A percentile compares a stretch with the other conserved stretches of the same genome.
phyloP scores from a whole-genome alignment of 2,329 filamentous ascomycete genomes.

The Fusarium setosum region DNA sequence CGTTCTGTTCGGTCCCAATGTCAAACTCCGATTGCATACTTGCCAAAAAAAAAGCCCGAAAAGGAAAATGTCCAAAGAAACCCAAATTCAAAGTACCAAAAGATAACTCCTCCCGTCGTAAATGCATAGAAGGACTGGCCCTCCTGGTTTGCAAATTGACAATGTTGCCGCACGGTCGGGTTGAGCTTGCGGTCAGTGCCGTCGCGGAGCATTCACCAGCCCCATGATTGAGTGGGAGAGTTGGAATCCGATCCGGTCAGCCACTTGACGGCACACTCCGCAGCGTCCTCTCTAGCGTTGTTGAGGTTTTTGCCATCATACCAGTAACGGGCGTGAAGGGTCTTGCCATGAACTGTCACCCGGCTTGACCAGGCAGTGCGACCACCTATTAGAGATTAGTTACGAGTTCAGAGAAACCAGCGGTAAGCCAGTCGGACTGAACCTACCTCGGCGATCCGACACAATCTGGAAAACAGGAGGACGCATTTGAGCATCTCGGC shows the following conservation, averaged over 20 bases:
- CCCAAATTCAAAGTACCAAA: conserved; percentile 1
- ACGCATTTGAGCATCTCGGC: conserved; percentile 63
- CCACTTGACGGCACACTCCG: conserved; percentile 78
- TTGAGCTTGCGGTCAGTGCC: conserved; percentile 6
- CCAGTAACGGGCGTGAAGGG: conserved; percentile 83
- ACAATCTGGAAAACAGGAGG: conserved; percentile 75
- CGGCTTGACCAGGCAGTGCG: conserved; percentile 91
- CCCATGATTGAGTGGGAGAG: conserved; percentile 41
- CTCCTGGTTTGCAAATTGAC: background rate
- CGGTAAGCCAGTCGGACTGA: background rate
- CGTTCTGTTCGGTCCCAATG: conserved; percentile 21
- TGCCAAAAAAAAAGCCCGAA: conserved; percentile 10
- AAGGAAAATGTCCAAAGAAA: conserved; percentile 14
- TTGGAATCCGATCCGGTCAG: conserved; percentile 54
- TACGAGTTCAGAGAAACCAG: background rate
- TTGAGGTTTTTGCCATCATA: conserved; percentile 90
- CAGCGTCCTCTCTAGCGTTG: conserved; percentile 92
- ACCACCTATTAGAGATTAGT: conserved; percentile 67
- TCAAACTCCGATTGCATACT: conserved; percentile 38
- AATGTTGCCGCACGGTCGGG: background rate
- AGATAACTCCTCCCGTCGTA: conserved; percentile 15
- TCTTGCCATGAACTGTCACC: conserved; percentile 76
- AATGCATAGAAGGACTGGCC: background rate
- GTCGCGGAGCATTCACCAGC: conserved; percentile 28
- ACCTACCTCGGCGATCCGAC: conserved; percentile 78